phyloP scores from a whole-genome alignment of 192 early-diverging fungal species.

The Rhizophlyctis rosea region DNA sequence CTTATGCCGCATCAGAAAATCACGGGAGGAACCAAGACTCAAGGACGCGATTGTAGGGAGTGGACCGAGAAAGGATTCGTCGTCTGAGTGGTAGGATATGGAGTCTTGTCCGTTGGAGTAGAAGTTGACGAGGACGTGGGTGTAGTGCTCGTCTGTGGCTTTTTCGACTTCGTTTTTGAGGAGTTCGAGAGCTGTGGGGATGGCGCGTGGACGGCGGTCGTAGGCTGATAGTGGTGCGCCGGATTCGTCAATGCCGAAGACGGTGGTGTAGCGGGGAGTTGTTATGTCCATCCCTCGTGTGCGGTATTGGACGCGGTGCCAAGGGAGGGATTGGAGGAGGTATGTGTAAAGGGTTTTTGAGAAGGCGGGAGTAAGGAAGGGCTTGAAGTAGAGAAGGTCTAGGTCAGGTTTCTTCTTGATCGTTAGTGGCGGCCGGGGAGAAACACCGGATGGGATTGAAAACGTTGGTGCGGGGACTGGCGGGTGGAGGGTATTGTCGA shows the following conservation, averaged over 20 bases:
- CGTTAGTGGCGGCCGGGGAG: too few species aligned
- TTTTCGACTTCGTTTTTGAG: constrained; percentile 9
- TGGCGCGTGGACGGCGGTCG: background rate
- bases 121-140: constrained; percentile 17
- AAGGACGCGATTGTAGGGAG: constrained; percentile 12
- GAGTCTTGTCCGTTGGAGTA: constrained; percentile 2
- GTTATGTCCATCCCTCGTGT: background rate
- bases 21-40: constrained; percentile 4
- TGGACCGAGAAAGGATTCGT: constrained; percentile 12
- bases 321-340: background rate
- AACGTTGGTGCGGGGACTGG: too few species aligned
- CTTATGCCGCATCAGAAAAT: constrained; percentile 20
- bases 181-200: background rate
- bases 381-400: background rate
- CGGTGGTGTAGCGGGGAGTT: constrained; percentile 18
- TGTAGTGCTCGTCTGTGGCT: background rate
- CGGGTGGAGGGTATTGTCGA: too few species aligned
- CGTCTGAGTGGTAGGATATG: constrained; percentile 16
- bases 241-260: constrained; percentile 15
- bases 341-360: background rate
- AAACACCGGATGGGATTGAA: too few species aligned
- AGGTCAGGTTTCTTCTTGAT: background rate
- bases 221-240: background rate
- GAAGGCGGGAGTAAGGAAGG: background rate
- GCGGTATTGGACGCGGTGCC: background rate